These are phyloP conservation scores for Debaryomyces subglobosus DNA, from an alignment of 1,139 yeast genomes.

Conservation along the genomic window DNA sequence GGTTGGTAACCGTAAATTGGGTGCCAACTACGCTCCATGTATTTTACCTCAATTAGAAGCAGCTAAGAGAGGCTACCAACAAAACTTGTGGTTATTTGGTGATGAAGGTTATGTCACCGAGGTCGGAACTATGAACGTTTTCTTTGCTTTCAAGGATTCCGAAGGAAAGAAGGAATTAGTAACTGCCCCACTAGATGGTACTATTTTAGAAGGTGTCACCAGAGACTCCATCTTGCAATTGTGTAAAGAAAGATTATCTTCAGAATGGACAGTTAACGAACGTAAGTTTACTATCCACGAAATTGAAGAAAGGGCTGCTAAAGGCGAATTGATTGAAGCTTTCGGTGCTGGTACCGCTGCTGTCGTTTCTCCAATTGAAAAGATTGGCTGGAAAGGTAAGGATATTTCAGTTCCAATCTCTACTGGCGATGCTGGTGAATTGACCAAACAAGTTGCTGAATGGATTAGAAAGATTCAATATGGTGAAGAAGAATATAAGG, in stretches of 20 bases:
- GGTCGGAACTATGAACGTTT: constrained; percentile 97
- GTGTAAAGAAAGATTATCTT: constrained; percentile 71
- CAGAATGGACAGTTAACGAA: constrained; percentile 82
- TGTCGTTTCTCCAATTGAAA: constrained; percentile 89
- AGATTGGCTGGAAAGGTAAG: constrained; percentile 77
- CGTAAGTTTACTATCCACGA: constrained; percentile 82
- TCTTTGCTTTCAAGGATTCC: constrained; percentile 74
- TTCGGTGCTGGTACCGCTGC: constrained; percentile 99
- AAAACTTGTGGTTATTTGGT: constrained; percentile 95
- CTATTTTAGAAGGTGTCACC: constrained; percentile 95
- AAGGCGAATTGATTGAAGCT: constrained; percentile 88
- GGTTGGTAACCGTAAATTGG: constrained; percentile 91
- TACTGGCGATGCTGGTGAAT: constrained; percentile 80
- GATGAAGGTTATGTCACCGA: constrained; percentile 89
- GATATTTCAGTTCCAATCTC: constrained; percentile 75
- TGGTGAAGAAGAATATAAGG: constrained; percentile 71
- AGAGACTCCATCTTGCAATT: constrained; percentile 84
- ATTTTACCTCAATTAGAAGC: constrained; percentile 88
- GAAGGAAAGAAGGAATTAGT: constrained; percentile 89
- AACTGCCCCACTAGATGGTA: constrained; percentile 96
- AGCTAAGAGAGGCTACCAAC: constrained; percentile 86
- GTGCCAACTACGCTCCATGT: constrained; percentile 98
- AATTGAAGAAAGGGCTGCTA: constrained; percentile 71
- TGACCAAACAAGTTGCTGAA: constrained; percentile 71
- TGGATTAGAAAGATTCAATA: constrained; percentile 93